These are phyloP conservation scores for Chalciporus sp. DNA, from an alignment of 1,284 basidiomycete genomes.

Conservation along the genomic window DNA sequence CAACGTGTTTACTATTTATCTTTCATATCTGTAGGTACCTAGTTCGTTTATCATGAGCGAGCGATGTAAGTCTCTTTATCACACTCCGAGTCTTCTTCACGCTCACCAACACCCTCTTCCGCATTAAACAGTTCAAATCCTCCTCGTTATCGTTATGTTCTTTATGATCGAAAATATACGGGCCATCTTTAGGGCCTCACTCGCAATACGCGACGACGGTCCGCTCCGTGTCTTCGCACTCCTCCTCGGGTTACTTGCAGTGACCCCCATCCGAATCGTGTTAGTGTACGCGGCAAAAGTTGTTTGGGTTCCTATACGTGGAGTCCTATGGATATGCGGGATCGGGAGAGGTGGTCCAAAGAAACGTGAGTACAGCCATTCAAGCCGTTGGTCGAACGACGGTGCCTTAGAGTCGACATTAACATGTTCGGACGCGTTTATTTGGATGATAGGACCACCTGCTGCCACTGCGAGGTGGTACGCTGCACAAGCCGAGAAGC, in stretches of 20 bases:
- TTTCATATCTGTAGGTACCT: too few species aligned
- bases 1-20: too few species aligned
- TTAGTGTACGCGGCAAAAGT: background rate
- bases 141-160: conserved; percentile 17
- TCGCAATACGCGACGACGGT: conserved; percentile 7
- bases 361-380: conserved; percentile 2
- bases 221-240: conserved; percentile 5
- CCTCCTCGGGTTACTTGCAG: background rate
- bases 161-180: conserved; percentile 14
- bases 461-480: conserved; percentile 21
- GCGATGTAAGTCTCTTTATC: too few species aligned
- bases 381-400: too few species aligned
- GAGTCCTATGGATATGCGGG: conserved; percentile 16
- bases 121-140: conserved; percentile 1
- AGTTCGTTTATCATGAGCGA: too few species aligned
- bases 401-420: background rate
- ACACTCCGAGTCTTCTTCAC: background rate
- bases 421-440: background rate
- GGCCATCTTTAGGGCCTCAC: conserved; percentile 6
- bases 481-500: background rate
- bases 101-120: background rate
- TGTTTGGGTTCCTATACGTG: conserved; percentile 16
- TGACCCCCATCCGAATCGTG: conserved; percentile 11
- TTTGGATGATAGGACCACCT: conserved; percentile 12
- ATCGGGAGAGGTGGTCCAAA: conserved; percentile 16